These are phyloP conservation scores for Neopestalotiopsis rosae DNA, from an alignment of 2,329 filamentous ascomycete genomes.

Conservation along the genomic window DNA sequence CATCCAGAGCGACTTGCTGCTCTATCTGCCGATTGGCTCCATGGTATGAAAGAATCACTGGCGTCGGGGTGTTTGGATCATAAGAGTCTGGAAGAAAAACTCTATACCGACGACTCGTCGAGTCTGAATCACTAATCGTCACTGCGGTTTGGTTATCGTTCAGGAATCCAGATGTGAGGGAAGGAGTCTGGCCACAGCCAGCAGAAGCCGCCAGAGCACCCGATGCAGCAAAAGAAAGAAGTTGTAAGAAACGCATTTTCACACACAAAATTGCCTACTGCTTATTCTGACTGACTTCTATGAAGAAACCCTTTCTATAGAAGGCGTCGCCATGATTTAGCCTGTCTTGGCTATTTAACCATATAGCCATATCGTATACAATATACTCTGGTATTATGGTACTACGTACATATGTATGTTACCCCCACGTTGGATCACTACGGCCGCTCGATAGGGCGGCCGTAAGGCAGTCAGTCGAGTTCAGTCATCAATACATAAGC, in stretches of 20 bases:
- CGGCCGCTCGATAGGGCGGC: not conserved
- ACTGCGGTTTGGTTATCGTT: constrained; percentile 23
- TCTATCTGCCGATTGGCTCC: constrained; percentile 29
- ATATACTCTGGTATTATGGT: not conserved
- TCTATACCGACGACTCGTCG: constrained; percentile 25
- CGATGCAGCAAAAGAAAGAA: not conserved
- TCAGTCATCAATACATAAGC: not conserved
- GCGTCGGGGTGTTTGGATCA: constrained; percentile 23
- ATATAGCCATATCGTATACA: constrained; percentile 4
- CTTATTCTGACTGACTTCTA: not conserved
- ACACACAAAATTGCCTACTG: not conserved
- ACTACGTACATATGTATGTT: not conserved
- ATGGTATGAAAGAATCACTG: constrained; percentile 32
- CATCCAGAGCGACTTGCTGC: constrained; percentile 26
- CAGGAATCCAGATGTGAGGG: constrained; percentile 12
- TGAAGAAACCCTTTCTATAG: not conserved
- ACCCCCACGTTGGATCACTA: not conserved
- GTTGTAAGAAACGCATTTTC: constrained; percentile 9
- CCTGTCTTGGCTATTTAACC: constrained; percentile 3
- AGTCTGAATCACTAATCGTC: not conserved
- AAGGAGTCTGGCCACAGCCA: not conserved
- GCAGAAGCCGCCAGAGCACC: constrained; percentile 6
- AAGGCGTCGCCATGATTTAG: not conserved
- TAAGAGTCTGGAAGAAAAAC: constrained; percentile 29
- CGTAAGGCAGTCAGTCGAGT: not conserved